These are phyloP conservation scores for Papilionanthe hybrid DNA, from an alignment of 116 monocot genomes.

Conservation along the genomic window DNA sequence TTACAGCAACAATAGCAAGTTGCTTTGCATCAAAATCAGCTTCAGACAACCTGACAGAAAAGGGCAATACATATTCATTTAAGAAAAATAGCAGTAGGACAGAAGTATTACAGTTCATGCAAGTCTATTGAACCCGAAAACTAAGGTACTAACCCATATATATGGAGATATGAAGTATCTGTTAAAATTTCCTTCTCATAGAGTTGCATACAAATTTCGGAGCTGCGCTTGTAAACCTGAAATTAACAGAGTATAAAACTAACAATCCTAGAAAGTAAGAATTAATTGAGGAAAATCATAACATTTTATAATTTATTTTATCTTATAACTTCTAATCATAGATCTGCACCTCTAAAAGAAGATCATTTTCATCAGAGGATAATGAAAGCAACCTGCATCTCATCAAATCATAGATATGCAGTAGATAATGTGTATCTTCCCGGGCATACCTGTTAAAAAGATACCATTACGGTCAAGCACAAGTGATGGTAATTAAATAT, in stretches of 20 bases:
- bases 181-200: conserved; percentile 96
- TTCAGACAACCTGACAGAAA: conserved; percentile 49
- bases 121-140: background rate
- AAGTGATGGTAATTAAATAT: conserved; percentile 2
- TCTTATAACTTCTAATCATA: background rate
- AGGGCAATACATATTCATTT: background rate
- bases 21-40: conserved; percentile 71
- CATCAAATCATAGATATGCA: conserved; percentile 92
- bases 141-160: conserved; percentile 62
- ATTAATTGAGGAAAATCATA: background rate
- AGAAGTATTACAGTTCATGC: background rate
- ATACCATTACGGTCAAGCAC: conserved; percentile 3
- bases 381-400: conserved; percentile 37
- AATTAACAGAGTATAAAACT: conserved; percentile 6
- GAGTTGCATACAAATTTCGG: conserved; percentile 73
- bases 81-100: background rate
- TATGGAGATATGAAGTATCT: conserved; percentile 67
- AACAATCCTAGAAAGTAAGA: background rate
- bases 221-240: conserved; percentile 77
- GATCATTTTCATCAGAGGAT: conserved; percentile 49
- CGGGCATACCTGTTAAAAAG: conserved; percentile 73
- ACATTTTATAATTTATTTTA: background rate
- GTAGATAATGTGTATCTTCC: conserved; percentile 95
- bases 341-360: conserved; percentile 55
- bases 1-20: conserved; percentile 72